Base-by-base conservation (phyloP, 495 filamentous ascomycete genomes). In the Collariella sp. region DNA sequence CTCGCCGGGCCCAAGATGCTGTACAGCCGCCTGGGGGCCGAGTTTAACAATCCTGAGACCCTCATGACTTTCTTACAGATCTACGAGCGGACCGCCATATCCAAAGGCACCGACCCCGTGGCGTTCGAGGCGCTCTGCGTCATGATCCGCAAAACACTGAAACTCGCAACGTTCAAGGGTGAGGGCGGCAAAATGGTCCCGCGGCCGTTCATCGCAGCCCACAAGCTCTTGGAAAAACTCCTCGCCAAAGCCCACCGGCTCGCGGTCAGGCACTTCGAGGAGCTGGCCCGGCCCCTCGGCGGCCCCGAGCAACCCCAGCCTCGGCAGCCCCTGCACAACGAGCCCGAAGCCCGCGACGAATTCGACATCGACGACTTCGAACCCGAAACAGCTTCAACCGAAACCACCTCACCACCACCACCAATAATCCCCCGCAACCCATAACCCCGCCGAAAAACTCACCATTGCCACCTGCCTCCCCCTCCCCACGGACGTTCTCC, bases 91-190 rank as follows among this genome's bases (percentile, higher is more conserved):
- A 47, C 55, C 19, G 41, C 36, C 16, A 9, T 15, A 7, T 19
- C 43, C 9, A 46, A 50, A 26, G 64, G 62, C 16, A 7, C 56
- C 15, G 62, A 67, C 29, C 23, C 36, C 2, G 39, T 51, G 12
- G 34, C 62, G 4, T 62, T 69, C 33, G 52, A 58, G 19, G 34
- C 33, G 12, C 52, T 69, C 1, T 62, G 59, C 36, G 10, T 50
- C 9, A 54, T 62, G 48, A 29, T 59, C n/a, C 46, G 52, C 29
- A 67, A 63, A 54, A 46, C 60, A 2, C 18, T 62, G 35, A 58
- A 48, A 36, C 12, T 63, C 20, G 19, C 47, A 20, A 43, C 50
- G 9, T 58, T 56, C 15, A 23, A 31, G 34, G 5, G 9, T n/a
- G 12, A 18, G 3, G 29, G 48, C 7, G 58, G 58, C 9, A 31